A percentile compares a stretch with the other conserved stretches of the same genome.
Evolutionary conservation across 2,329 filamentous ascomycete species (phyloP).

Genomic region (Ceratocystis cacaofunesta): DNA sequence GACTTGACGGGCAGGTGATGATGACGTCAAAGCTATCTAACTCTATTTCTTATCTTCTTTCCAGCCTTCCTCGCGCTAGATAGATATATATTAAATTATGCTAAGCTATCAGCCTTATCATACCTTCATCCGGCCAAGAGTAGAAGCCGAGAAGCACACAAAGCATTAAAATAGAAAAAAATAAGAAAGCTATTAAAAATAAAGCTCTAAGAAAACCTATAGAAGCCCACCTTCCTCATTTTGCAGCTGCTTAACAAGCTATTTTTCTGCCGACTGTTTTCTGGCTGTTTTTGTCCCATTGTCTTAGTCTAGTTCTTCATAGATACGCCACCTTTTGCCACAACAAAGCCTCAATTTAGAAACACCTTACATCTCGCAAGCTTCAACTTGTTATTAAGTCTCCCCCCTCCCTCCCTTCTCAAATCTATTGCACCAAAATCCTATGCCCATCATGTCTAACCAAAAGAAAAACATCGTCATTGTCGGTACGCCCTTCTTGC

Average conservation of each 20-base stretch:
- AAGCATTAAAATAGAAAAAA: neutral
- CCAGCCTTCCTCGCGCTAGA: too few species aligned
- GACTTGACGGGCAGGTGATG: neutral
- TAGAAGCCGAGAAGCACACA: neutral
- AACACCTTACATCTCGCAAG: neutral
- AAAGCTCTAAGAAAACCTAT: neutral
- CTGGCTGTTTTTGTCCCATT: neutral
- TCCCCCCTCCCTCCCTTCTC: neutral
- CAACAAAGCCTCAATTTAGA: neutral
- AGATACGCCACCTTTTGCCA: neutral
- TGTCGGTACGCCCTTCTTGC: conserved; percentile 27
- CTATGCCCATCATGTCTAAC: neutral
- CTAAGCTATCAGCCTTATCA: too few species aligned
- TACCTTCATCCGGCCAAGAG: too few species aligned
- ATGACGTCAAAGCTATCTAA: neutral
- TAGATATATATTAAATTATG: too few species aligned
- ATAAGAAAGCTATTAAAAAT: neutral
- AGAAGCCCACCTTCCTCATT: neutral
- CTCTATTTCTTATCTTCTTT: too few species aligned
- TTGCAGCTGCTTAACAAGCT: neutral
- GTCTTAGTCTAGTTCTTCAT: neutral
- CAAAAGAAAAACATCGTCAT: conserved; percentile 34
- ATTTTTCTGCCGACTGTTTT: neutral
- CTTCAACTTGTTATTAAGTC: neutral
- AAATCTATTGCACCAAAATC: neutral